Base-by-base conservation (phyloP, 768 basidiomycete genomes). In the Cystofilobasidium bisporidii region DNA sequence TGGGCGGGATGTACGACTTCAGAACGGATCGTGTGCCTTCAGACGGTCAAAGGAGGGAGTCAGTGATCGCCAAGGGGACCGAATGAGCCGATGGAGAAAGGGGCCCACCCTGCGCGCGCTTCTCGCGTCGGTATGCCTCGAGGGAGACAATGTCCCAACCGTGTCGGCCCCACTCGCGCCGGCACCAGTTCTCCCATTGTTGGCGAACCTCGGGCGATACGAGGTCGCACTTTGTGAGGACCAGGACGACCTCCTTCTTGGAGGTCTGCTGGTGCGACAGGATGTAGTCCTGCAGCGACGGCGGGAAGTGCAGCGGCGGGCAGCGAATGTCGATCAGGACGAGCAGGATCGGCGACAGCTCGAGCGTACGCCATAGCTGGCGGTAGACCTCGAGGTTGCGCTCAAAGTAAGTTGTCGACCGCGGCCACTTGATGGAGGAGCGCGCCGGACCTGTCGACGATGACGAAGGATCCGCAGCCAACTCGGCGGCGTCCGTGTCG, bases 1-100 rank as follows among this genome's bases (percentile, higher is more conserved):
- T 77, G 1, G 80, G 79, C 0, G 89, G 87, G 2, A 96, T 81
- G 72, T 83, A 81, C 9, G 91, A 87, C 73, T 86, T 82, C 62
- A 73, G 70, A 24, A 70, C 68, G 3, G 71, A 50, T 55, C 71
- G 67, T 0, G 75, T 73, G 28, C 75, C 73, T 75, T 30, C 18
- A 62, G 57, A 9, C 9, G 43, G 20, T 22, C n/a, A n/a, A 2
- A 12, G 26, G 20, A 17, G 6, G 53, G 33, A 38, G 43, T 22
- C 45, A 43, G 28, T 26, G 20, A 2, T 10, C 6, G 57, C 22
- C 20, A 11, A 43, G 41, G 28, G 3, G 22, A 12, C 12, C 2
- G 50, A 17, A 24, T 3, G 32, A 8, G 38, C 24, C 10, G 11
- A 5, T 59, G 3, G 57, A 8, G 57, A 22, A 48, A 41, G 41